Evolutionary conservation across 2,329 filamentous ascomycete genomes (phyloP), one percentile per base, ranked within the genome.

Genomic region (Periglandula ipomoeae): DNA sequence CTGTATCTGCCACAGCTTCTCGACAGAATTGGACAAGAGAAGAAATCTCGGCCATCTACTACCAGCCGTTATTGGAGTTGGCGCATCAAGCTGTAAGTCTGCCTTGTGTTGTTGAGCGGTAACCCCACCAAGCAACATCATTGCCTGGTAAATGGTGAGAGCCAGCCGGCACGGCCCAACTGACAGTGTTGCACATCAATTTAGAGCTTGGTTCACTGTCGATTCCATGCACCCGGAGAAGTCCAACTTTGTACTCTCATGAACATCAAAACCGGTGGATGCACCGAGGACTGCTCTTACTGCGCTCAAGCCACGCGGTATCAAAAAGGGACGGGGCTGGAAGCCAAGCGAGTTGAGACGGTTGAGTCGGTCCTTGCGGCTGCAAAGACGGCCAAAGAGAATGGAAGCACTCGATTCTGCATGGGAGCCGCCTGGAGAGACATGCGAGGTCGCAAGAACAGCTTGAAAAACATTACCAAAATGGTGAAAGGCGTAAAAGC

Each of bases 251-350:
- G 89, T 72, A 95, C 89, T 0, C 75, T 95, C 50, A 94, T 95
- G 87, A 95, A 94, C 74, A 95, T 95, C 73, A 95, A 95, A 65
- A 94, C 88, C 8, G 89, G 89, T 48, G 89, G 89, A 43, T 95
- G 89, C 69, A 89, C 81, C 58, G 89, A 95, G 66, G 89, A 95
- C 68, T 95, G 89, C 70, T 88, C 85, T 22, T 95, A 95, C 78
- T 95, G 89, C 66, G 87, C 89, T 2, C 89, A 95, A 67, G 90
- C 89, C 4, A 89, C 87, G 5, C 84, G 87, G 23, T 85, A 95
- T 75, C 69, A 77, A 50, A 73, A 87, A 34, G 87, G 86, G 37
- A 82, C 89, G 4, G 87, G 88, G 7, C 76, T 95, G 27, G 79
- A 87, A 61, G 86, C 89, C 10, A 87, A 85, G 53, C 87, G 87